A percentile compares a stretch with the other conserved stretches of the same genome.
These are phyloP conservation scores for Phytophthora quininea DNA, from an alignment of 352 stramenopile species.

Conservation along the genomic window DNA sequence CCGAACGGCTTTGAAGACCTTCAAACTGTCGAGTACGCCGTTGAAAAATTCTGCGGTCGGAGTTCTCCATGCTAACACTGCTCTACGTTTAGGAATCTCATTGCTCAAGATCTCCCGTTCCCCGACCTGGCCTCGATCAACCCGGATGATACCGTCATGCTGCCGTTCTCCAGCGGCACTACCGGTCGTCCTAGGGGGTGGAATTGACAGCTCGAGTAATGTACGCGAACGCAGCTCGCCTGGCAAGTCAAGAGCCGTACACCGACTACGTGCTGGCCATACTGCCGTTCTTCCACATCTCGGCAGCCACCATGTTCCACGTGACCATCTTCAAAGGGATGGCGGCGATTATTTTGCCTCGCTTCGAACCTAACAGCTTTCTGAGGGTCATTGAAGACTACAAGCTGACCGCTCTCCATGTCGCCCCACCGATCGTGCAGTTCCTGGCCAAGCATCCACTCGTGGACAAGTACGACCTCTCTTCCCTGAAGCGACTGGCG, in stretches of 20 bases:
- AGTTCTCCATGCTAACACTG: no score
- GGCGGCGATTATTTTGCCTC: constrained; percentile 82
- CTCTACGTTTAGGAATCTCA: constrained; percentile 10
- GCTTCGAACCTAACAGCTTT: constrained; percentile 92
- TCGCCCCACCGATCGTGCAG: constrained; percentile 85
- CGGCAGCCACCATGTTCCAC: constrained; percentile 85
- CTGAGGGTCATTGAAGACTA: constrained; percentile 74
- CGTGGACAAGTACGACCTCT: constrained; percentile 89
- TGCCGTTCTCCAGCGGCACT: constrained; percentile 94
- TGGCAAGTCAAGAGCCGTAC: constrained; percentile 44
- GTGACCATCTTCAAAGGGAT: constrained; percentile 78
- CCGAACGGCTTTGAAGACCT: constrained; percentile 6
- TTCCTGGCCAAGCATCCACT: constrained; percentile 84
- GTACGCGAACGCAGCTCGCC: constrained; percentile 61
- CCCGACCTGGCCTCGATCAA: constrained; percentile 21
- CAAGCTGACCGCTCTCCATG: constrained; percentile 34
- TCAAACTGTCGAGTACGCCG: constrained; percentile 39
- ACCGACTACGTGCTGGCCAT: constrained; percentile 44
- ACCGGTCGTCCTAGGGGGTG: constrained; percentile 86
- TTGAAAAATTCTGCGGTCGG: neutral
- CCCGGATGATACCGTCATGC: constrained; percentile 21
- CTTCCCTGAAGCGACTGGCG: constrained; percentile 64
- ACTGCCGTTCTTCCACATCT: constrained; percentile 97
- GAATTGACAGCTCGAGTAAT: constrained; percentile 89
- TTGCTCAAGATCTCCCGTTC: constrained; percentile 24